Base-by-base conservation (phyloP, 345 rosid genomes). In the Camelina hispida region DNA sequence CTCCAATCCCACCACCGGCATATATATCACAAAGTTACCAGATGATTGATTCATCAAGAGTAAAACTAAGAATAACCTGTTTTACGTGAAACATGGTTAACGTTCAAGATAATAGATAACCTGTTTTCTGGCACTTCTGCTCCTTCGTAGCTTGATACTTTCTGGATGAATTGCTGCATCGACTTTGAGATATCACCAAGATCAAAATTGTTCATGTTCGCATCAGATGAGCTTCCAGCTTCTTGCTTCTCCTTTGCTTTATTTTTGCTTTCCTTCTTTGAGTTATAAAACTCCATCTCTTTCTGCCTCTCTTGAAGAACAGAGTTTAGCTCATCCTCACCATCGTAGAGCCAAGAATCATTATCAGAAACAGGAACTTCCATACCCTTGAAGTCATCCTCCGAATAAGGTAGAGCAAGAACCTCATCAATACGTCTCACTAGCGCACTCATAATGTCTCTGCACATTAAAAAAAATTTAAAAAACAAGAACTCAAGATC, bases 291-390 rank as follows among this genome's bases (percentile, higher is more conserved):
- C 69, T 94, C 97, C 88, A 92, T 85, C 85, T 94, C 97, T 72
- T 80, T 81, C 75, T 94, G 85, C 66, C 97, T 88, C 83, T 84
- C 92, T 79, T 81, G 79, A 43, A 94, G 96, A 66, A 84, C 92
- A 72, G 90, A 74, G 68, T 86, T 89, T 78, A 94, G 76, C 78
- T 94, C 98, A 48, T 86, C 90, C 69, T 91, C 97, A 20, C 97
- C 96, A 60, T 73, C 55, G 58, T 90, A 88, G 6, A 94, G 91
- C 98, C 97, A 94, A 54, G 97, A 88, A 80, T 90, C 96, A 73
- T 78, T 88, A 76, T 94, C 97, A 2, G 97, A 85, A 72, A 83
- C 86, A 68, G 87, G 92, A 79, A 90, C 81, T 50, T 87, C 85
- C 78, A 74, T 80, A 69, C 66, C 35, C 75, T 75, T 80, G 70